phyloP scores from a whole-genome alignment of 2,329 filamentous ascomycete species.

The Setomelanomma holmii region DNA sequence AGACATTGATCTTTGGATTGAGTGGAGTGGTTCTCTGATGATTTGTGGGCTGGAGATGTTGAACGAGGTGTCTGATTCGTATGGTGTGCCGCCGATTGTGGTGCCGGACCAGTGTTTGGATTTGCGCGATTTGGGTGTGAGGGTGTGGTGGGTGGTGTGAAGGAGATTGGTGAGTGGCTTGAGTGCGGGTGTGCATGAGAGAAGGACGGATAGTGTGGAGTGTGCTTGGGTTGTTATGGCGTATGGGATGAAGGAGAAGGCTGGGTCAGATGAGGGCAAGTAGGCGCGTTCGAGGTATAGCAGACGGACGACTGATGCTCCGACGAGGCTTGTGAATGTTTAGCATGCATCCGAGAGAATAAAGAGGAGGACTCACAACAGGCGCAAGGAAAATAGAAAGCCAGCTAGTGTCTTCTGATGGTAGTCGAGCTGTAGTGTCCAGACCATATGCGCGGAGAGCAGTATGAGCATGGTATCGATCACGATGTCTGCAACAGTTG shows the following conservation, averaged over 20 bases:
- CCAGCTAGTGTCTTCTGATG: conserved; percentile 23
- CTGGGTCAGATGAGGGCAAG: conserved; percentile 13
- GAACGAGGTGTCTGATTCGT: conserved; percentile 17
- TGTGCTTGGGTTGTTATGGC: conserved; percentile 31
- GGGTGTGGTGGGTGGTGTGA: conserved; percentile 11
- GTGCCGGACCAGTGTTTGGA: conserved; percentile 27
- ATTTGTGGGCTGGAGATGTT: conserved; percentile 7
- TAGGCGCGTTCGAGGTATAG: conserved; percentile 23
- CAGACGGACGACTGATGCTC: conserved; percentile 28
- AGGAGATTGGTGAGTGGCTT: conserved; percentile 20
- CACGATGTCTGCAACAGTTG: conserved; percentile 22
- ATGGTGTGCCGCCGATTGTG: conserved; percentile 30
- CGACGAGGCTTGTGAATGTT: conserved; percentile 22
- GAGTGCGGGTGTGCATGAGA: conserved; percentile 30
- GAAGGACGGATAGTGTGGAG: conserved; percentile 27
- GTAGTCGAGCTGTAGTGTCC: conserved; percentile 19
- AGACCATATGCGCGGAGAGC: conserved; percentile 25
- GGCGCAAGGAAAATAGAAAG: conserved; percentile 26
- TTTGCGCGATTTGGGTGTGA: conserved; percentile 6
- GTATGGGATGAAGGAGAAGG: conserved; percentile 31
- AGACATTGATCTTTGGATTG: conserved; percentile 27
- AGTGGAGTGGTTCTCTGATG: conserved; percentile 15
- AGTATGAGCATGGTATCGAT: conserved; percentile 26
- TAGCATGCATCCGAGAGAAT: neutral
- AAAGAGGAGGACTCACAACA: conserved; percentile 19